Evolutionary conservation across 345 rosid species (phyloP).

Genomic region (Salix viminalis): DNA sequence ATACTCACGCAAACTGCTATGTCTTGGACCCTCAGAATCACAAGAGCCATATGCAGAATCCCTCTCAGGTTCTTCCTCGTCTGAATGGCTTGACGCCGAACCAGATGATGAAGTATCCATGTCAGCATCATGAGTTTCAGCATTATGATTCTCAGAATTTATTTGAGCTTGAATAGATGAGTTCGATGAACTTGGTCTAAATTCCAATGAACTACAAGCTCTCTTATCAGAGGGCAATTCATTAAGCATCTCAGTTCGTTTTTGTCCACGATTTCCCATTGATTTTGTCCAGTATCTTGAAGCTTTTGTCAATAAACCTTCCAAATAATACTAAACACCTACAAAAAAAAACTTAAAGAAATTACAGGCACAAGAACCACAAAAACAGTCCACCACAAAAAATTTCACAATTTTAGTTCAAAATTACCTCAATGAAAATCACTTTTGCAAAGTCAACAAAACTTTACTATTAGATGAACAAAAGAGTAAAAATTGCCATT

Average conservation of each 20-base stretch:
- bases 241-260: conserved; percentile 64
- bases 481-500: background rate
- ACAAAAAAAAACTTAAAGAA: background rate
- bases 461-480: background rate
- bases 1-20: conserved; percentile 45
- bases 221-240: conserved; percentile 93
- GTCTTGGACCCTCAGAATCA: conserved; percentile 67
- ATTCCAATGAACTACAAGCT: conserved; percentile 80
- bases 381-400: background rate
- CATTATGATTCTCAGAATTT: conserved; percentile 36
- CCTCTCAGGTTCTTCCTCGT: conserved; percentile 63
- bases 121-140: conserved; percentile 43
- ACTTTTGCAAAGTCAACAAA: background rate
- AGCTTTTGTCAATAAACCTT: background rate
- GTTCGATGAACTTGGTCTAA: conserved; percentile 65
- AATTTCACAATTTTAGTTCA: background rate
- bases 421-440: background rate
- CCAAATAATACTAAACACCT: background rate
- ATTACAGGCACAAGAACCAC: background rate
- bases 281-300: background rate
- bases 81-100: conserved; percentile 76
- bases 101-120: conserved; percentile 89
- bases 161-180: conserved; percentile 54
- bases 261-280: conserved; percentile 92
- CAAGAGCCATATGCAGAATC: conserved; percentile 77